These are phyloP conservation scores for Stellera chamaejasme DNA, from an alignment of 345 rosid species.

Conservation along the genomic window DNA sequence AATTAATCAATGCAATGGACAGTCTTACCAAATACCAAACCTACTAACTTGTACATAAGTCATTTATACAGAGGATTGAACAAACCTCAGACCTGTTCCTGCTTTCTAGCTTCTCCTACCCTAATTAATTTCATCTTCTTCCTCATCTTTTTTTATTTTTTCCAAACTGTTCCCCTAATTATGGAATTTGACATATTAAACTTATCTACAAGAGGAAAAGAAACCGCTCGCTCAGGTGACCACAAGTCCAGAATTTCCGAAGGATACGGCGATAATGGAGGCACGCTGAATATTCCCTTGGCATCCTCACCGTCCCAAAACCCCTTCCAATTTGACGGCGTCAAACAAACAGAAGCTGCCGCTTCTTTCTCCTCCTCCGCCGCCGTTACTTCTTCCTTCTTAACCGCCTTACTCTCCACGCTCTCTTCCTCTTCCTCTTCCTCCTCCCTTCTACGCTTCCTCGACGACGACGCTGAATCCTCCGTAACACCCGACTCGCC, in stretches of 20 bases:
- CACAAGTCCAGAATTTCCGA: constrained; percentile 33
- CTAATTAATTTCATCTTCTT: not conserved
- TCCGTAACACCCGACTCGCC: constrained; percentile 8
- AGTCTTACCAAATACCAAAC: no score
- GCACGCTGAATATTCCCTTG: constrained; percentile 59
- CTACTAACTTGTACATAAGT: no score
- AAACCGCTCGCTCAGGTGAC: constrained; percentile 20
- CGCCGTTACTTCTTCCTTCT: constrained; percentile 16
- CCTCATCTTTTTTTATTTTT: not conserved
- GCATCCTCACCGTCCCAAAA: constrained; percentile 63
- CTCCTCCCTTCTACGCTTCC: constrained; percentile 36
- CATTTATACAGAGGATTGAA: no score
- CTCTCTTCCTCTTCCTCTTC: constrained; percentile 13
- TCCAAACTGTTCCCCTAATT: not conserved
- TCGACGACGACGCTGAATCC: constrained; percentile 10
- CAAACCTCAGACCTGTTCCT: no score
- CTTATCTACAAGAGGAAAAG: not conserved
- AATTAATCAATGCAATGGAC: no score
- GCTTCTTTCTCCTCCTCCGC: not conserved
- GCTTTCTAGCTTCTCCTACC: not conserved
- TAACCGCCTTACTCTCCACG: constrained; percentile 8
- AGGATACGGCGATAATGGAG: constrained; percentile 67
- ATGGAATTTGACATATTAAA: not conserved
- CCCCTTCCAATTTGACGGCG: constrained; percentile 91
- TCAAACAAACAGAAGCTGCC: constrained; percentile 29